Evolutionary conservation across 1,139 yeast genomes (phyloP), one percentile per base, ranked within the genome.

Genomic region (Debaryomyces sp.): DNA sequence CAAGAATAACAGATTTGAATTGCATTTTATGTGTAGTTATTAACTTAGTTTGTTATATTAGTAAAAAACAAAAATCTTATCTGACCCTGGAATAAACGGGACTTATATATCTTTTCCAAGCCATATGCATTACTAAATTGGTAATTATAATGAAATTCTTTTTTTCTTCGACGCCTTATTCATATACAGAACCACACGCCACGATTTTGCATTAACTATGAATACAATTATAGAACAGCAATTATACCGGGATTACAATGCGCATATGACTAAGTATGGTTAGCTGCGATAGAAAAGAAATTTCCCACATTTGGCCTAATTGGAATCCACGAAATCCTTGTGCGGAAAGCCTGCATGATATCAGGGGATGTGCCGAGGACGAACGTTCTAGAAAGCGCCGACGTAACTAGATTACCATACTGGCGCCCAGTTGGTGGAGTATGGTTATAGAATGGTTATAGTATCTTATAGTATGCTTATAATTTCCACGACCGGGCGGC

Each of bases 1-100:
- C 77, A 64, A 74, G 59, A 60, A 75, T 64, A 63, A 75, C 67
- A 56, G 74, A 64, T 62, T 66, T 64, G 75, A 75, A 73, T 73
- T 76, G 80, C 81, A 76, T 76, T 66, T 51, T 66, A 54, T 43
- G 6, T 29, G 48, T 27, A 44, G 21, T 38, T 34, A 32, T 15
- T 29, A 41, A 40, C 8, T 43, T 23, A 44, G 26, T 10, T 21
- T 39, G 26, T 13, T 34, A 34, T 21, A 13, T 13, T 24, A 15
- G 9, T 10, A 36, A 3, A 13, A 9, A n/a, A 33, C 6, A 23
- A 15, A 36, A 3, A 26, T 26, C 29, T 27, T 26, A 40, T 18
- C 27, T 22, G 17, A 30, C 17, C 43, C 30, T 30, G 46, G 43
- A 38, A 18, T 38, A 12, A 22, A 17, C 29, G 37, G 42, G 22